Conservation (phyloP, 768 basidiomycete species). For the Coprinopsis cinerea region DNA sequence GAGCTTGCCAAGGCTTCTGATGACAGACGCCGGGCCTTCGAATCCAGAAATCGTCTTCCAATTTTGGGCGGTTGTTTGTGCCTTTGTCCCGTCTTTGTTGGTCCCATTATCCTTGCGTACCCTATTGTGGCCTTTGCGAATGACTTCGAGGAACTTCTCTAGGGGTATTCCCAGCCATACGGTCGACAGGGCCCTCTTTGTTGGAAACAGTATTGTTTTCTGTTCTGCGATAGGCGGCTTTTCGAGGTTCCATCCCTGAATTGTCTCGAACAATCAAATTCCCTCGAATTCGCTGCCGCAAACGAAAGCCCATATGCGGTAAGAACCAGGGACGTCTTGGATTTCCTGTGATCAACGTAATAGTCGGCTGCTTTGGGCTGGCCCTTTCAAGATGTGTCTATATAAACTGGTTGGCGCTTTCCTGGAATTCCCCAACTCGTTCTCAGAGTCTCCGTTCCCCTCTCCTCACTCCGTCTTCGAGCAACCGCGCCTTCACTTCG, state of each 20-base stretch:
- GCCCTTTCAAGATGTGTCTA: too few species aligned
- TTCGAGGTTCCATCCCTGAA: background rate
- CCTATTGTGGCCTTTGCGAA: background rate
- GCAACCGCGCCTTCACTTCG: too few species aligned
- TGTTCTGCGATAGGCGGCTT: background rate
- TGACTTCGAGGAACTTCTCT: background rate
- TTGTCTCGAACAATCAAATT: background rate
- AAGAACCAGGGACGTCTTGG: background rate
- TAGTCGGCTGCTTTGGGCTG: background rate
- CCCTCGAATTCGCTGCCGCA: background rate
- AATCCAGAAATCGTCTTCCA: slow-evolving; percentile 6
- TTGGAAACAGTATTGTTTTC: background rate
- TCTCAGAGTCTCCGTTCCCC: slow-evolving; percentile 17
- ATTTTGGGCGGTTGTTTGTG: slow-evolving; percentile 16
- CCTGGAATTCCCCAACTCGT: slow-evolving; percentile 10
- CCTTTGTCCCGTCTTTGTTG: slow-evolving; percentile 26
- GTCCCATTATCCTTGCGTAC: slow-evolving; percentile 22
- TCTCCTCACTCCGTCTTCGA: slow-evolving; percentile 14
- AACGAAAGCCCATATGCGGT: background rate
- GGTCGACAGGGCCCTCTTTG: background rate
- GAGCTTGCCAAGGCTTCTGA: background rate
- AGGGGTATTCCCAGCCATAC: background rate
- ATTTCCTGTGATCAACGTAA: background rate
- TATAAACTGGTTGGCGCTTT: slow-evolving; percentile 9
- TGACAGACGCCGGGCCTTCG: background rate